A percentile compares a stretch with the other conserved stretches of the same genome.
Evolutionary conservation across 106 monocot genomes (phyloP).

Genomic region (Phalaenopsis equestris): DNA sequence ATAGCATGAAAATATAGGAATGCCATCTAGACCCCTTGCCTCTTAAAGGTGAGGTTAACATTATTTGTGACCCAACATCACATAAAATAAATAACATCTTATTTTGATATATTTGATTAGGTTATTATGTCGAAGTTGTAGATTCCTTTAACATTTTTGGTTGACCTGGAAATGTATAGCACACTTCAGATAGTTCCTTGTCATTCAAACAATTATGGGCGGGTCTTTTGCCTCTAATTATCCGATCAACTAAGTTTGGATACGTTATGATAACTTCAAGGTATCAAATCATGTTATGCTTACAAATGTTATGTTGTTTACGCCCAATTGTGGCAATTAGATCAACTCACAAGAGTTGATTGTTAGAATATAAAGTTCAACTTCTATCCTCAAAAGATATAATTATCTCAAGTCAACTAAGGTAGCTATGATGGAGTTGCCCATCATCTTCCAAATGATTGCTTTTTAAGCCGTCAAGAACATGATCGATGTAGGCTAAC

Average conservation of each 20-base stretch:
- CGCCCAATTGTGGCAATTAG: background rate
- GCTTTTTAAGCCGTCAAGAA: background rate
- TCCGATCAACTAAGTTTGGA: background rate
- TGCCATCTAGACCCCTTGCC: too few relatives aligned
- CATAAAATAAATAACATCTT: too few relatives aligned
- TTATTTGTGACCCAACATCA: too few relatives aligned
- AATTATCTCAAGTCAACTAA: background rate
- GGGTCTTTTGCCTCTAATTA: background rate
- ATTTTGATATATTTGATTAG: too few relatives aligned
- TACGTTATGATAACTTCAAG: background rate
- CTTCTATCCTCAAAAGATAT: background rate
- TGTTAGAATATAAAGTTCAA: background rate
- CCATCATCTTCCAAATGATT: background rate
- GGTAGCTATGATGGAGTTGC: background rate
- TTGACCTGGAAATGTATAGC: background rate
- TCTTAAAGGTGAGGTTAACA: too few relatives aligned
- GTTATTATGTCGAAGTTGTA: too few relatives aligned
- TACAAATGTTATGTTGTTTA: background rate
- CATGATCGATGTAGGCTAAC: background rate
- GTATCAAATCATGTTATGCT: background rate
- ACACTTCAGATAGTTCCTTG: background rate
- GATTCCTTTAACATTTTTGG: background rate
- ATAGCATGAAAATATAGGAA: background rate
- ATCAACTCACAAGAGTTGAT: background rate
- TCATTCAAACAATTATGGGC: background rate